A percentile compares a stretch with the other conserved stretches of the same genome.
phyloP scores from a whole-genome alignment of 371 early-diverging fungal genomes.

The Mortierella polycephala region DNA sequence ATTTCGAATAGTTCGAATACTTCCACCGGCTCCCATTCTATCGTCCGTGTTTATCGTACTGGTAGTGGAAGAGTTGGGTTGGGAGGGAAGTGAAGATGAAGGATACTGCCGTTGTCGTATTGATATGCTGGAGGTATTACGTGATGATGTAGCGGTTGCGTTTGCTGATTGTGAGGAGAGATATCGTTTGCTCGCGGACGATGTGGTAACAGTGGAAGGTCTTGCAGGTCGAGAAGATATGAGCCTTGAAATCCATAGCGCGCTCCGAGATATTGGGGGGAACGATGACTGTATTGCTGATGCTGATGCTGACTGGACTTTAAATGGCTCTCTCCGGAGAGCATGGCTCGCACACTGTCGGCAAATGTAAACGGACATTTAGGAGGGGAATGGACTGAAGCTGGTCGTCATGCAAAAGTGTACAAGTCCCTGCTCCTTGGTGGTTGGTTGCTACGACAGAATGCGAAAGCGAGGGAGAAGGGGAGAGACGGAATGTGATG shows the following conservation, averaged over 20 bases:
- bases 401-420: conserved; percentile 5
- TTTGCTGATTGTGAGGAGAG: neutral
- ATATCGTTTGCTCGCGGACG: too few species aligned
- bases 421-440: neutral
- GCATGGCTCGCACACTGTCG: conserved; percentile 24
- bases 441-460: neutral
- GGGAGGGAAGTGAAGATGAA: too few species aligned
- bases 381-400: neutral
- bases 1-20: neutral
- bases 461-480: neutral
- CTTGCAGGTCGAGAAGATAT: too few species aligned
- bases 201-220: too few species aligned
- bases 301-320: too few species aligned
- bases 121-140: neutral
- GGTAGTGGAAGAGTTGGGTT: too few species aligned
- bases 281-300: too few species aligned
- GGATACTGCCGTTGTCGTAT: neutral
- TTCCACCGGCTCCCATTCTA: neutral
- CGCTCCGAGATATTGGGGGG: too few species aligned
- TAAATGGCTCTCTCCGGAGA: neutral
- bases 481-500: neutral
- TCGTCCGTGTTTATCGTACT: too few species aligned
- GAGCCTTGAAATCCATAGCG: too few species aligned
- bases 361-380: conserved; percentile 35
- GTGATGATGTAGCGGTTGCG: neutral